Conservation (phyloP, 1,139 yeast species). For the Diutina siamensis region DNA sequence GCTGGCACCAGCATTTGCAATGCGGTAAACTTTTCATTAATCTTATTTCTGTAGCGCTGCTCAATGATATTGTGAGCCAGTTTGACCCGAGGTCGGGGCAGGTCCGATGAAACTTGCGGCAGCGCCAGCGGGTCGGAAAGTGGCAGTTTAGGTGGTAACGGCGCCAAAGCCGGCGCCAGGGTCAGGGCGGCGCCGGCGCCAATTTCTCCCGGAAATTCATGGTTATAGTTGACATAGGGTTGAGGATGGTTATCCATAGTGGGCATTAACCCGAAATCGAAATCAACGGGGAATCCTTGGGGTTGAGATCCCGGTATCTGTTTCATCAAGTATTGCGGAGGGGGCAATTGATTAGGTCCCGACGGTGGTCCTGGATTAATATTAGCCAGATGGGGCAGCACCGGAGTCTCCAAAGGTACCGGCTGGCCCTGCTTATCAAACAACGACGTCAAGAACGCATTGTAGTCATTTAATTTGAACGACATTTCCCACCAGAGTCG, state of each 20-base stretch:
- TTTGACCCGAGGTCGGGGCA: background rate
- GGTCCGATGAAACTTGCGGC: background rate
- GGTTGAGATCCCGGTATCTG: background rate
- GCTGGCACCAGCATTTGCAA: slow-evolving; percentile 33
- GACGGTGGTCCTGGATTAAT: background rate
- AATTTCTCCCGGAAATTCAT: background rate
- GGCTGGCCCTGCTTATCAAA: slow-evolving; percentile 14
- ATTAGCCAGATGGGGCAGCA: background rate
- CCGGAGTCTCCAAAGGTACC: background rate
- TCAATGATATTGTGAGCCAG: slow-evolving; percentile 33
- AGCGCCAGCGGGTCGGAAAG: background rate
- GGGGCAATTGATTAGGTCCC: background rate
- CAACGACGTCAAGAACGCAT: slow-evolving; percentile 20
- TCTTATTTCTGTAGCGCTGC: slow-evolving; percentile 34
- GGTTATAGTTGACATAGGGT: background rate
- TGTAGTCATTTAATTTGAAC: slow-evolving; percentile 22
- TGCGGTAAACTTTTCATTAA: slow-evolving; percentile 31
- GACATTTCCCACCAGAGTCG: slow-evolving; percentile 16
- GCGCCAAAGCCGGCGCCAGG: background rate
- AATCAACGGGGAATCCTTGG: slow-evolving; percentile 18
- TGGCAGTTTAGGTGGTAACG: background rate
- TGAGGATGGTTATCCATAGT: background rate
- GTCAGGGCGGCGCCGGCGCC: background rate
- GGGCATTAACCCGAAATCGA: slow-evolving; percentile 19
- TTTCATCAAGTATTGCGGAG: background rate